A percentile compares a stretch with the other conserved stretches of the same genome.
phyloP scores from a whole-genome alignment of 2,329 filamentous ascomycete genomes.

The Chaetothyriales sp. region DNA sequence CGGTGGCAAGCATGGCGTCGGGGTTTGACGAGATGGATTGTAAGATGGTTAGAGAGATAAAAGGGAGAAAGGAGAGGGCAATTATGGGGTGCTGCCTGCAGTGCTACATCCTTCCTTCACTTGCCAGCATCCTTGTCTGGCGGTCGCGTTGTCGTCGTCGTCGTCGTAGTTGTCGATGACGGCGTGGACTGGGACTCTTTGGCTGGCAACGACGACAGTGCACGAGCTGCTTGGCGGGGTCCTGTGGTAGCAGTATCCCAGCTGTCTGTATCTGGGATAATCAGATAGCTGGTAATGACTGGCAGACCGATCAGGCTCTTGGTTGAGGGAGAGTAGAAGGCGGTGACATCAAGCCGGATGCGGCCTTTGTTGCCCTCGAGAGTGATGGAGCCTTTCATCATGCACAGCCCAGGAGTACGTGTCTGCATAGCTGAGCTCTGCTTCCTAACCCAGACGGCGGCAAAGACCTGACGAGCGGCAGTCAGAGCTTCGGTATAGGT shows the following conservation, averaged over 20 bases:
- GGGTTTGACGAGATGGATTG: not conserved
- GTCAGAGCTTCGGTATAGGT: conserved; percentile 12
- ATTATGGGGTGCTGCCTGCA: not conserved
- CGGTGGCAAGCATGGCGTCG: not conserved
- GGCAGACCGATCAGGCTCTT: conserved; percentile 8
- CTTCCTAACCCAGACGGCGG: conserved; percentile 5
- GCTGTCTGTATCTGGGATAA: not conserved
- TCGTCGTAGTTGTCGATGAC: not conserved
- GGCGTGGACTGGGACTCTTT: not conserved
- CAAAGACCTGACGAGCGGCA: conserved; percentile 7
- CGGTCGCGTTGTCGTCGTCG: not conserved
- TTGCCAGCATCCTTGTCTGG: not conserved
- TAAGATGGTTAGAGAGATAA: not conserved
- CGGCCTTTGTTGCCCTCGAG: conserved; percentile 10
- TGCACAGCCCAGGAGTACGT: conserved; percentile 2
- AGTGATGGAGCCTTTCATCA: conserved; percentile 7
- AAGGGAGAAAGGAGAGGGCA: not conserved
- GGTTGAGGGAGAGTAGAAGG: conserved; percentile 9
- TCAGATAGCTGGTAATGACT: conserved; percentile 1
- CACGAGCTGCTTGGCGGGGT: not conserved
- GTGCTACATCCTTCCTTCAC: not conserved
- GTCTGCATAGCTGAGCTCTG: conserved; percentile 1
- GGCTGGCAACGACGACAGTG: not conserved
- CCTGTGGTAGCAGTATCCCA: not conserved
- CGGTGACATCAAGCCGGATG: conserved; percentile 7